These are phyloP conservation scores for Solanum hybrid DNA, from an alignment of 305 asterid species.

Conservation along the genomic window DNA sequence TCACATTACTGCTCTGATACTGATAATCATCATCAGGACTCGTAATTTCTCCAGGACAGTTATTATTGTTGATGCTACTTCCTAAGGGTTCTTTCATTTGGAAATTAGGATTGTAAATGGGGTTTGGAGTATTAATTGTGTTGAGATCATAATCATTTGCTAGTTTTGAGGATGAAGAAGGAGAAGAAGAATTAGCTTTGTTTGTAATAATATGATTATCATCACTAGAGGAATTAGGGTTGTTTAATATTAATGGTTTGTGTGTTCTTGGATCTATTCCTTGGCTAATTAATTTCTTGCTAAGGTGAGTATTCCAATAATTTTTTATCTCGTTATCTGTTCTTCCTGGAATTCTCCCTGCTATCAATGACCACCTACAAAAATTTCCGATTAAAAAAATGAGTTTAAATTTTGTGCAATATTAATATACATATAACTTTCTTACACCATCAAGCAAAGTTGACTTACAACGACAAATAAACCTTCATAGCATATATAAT, in stretches of 20 bases:
- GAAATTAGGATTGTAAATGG: not conserved
- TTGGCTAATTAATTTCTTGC: constrained; percentile 55
- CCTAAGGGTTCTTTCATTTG: not conserved
- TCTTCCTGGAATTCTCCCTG: constrained; percentile 71
- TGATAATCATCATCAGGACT: not conserved
- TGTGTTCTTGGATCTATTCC: constrained; percentile 77
- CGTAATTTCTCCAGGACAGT: not conserved
- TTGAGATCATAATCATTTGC: not conserved
- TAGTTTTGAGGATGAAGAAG: constrained; percentile 2
- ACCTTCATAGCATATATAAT: not conserved
- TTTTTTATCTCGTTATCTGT: constrained; percentile 70
- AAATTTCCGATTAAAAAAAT: not conserved
- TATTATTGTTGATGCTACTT: not conserved
- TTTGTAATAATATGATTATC: not conserved
- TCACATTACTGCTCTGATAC: not conserved
- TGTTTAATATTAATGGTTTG: constrained; percentile 31
- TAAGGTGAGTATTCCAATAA: constrained; percentile 64
- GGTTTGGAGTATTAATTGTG: not conserved
- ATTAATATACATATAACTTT: not conserved
- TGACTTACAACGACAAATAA: not conserved
- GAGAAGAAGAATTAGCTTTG: not conserved
- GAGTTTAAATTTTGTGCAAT: not conserved
- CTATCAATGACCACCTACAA: constrained; percentile 65
- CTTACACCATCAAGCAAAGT: not conserved
- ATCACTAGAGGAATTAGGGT: not conserved